Conservation (phyloP, 1,139 yeast species). For the Suhomyces atakaporum region DNA sequence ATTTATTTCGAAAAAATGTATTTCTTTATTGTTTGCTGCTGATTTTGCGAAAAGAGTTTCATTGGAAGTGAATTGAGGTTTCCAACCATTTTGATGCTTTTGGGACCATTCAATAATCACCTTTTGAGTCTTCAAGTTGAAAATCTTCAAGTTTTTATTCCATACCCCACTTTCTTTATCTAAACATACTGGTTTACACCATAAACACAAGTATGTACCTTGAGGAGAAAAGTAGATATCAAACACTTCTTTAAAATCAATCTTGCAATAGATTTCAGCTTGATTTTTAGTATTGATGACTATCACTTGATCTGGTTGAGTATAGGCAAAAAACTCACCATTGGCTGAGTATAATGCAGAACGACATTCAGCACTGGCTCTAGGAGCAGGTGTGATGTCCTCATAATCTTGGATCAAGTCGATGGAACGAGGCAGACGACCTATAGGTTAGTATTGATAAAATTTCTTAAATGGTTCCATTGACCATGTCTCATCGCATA, state of each 20-base stretch:
- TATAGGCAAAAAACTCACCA: slow-evolving; percentile 59
- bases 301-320: slow-evolving; percentile 57
- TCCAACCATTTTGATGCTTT: slow-evolving; percentile 89
- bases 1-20: slow-evolving; percentile 68
- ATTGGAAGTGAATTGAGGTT: slow-evolving; percentile 82
- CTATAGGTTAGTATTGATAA: slow-evolving; percentile 19
- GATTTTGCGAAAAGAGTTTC: slow-evolving; percentile 70
- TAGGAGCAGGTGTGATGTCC: slow-evolving; percentile 20
- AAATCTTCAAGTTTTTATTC: slow-evolving; percentile 75
- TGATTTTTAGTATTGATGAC: slow-evolving; percentile 55
- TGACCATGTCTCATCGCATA: no score
- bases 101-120: slow-evolving; percentile 70
- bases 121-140: slow-evolving; percentile 52
- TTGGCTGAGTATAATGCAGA: slow-evolving; percentile 52
- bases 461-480: no score
- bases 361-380: slow-evolving; percentile 41
- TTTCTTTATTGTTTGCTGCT: slow-evolving; percentile 56
- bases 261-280: slow-evolving; percentile 36
- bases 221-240: slow-evolving; percentile 86
- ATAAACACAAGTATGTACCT: slow-evolving; percentile 82
- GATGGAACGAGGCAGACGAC: slow-evolving; percentile 22
- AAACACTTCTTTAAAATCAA: slow-evolving; percentile 63
- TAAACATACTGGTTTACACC: slow-evolving; percentile 82
- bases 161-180: slow-evolving; percentile 66
- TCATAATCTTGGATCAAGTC: slow-evolving; percentile 21